Conservation (phyloP, 1,284 basidiomycete species). For the Tylopilus sp. region DNA sequence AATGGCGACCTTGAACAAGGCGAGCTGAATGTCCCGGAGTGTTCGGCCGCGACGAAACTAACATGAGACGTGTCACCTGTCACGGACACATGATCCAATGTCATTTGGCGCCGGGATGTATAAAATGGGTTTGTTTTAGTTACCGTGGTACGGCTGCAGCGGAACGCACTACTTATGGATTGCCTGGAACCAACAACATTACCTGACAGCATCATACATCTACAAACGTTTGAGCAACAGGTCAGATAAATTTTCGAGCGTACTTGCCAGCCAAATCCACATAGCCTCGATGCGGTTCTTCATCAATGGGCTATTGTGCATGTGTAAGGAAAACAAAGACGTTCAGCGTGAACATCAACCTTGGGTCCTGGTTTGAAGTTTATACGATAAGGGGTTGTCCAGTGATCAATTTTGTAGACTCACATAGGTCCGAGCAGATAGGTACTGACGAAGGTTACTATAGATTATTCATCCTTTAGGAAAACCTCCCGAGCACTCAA, state of each 20-base stretch:
- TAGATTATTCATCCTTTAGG: slow-evolving; percentile 38
- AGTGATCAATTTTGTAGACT: no score
- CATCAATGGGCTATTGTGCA: slow-evolving; percentile 19
- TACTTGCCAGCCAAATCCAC: slow-evolving; percentile 21
- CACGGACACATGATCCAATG: neutral
- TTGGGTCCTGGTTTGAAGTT: slow-evolving; percentile 31
- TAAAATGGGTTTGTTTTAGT: no score
- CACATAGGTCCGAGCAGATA: no score
- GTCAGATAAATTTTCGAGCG: neutral
- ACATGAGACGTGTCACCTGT: neutral
- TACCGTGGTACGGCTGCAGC: no score
- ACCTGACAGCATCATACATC: slow-evolving; percentile 8
- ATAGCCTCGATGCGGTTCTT: slow-evolving; percentile 19
- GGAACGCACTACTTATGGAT: no score
- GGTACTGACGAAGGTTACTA: slow-evolving; percentile 43
- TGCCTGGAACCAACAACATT: no score
- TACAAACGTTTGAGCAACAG: neutral
- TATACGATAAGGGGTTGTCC: no score
- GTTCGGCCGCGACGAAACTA: no score
- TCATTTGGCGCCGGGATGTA: neutral
- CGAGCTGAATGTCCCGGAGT: no score
- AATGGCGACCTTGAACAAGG: no score
- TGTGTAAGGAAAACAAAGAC: neutral
- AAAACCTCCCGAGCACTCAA: slow-evolving; percentile 46
- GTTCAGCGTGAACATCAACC: no score